Percentiles rank a stretch among this genome's conserved stretches.
phyloP scores from a whole-genome alignment of 495 filamentous ascomycete species.

The Eremomyces bilateralis region DNA sequence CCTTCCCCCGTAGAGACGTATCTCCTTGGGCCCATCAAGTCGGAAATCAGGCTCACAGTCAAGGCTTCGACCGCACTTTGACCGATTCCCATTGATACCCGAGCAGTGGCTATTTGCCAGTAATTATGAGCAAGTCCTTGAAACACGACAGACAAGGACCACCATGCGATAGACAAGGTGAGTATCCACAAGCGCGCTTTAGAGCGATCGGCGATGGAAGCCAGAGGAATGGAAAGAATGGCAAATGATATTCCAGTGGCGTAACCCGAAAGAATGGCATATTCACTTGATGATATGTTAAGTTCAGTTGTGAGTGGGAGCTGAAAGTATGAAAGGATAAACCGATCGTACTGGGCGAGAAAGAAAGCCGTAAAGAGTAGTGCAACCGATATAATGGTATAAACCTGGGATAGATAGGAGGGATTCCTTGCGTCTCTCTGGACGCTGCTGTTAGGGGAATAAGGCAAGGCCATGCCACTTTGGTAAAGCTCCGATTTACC shows the following conservation, averaged over 20 bases:
- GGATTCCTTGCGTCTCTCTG: too few relatives aligned
- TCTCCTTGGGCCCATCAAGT: slow-evolving; percentile 13
- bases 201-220: slow-evolving; percentile 15
- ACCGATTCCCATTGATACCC: slow-evolving; percentile 17
- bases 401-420: too few relatives aligned
- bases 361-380: slow-evolving; percentile 20
- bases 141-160: slow-evolving; percentile 17
- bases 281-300: slow-evolving; percentile 7
- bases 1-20: slow-evolving; percentile 17
- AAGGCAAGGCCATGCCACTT: too few relatives aligned
- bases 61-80: slow-evolving; percentile 16
- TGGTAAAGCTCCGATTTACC: too few relatives aligned
- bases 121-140: slow-evolving; percentile 15
- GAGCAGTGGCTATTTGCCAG: slow-evolving; percentile 16
- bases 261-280: slow-evolving; percentile 16
- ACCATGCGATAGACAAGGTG: slow-evolving; percentile 12
- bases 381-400: too few relatives aligned
- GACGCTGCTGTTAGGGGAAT: too few relatives aligned
- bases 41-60: slow-evolving; percentile 17
- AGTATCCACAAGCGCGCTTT: slow-evolving; percentile 14
- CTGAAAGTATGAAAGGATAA: slow-evolving; percentile 19
- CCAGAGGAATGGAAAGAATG: slow-evolving; percentile 13
- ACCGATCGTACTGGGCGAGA: slow-evolving; percentile 20
- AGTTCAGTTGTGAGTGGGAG: slow-evolving; percentile 9
- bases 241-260: slow-evolving; percentile 18